Evolutionary conservation across 2,329 filamentous ascomycete species (phyloP).

Genomic region (Sporothrix globosa): DNA sequence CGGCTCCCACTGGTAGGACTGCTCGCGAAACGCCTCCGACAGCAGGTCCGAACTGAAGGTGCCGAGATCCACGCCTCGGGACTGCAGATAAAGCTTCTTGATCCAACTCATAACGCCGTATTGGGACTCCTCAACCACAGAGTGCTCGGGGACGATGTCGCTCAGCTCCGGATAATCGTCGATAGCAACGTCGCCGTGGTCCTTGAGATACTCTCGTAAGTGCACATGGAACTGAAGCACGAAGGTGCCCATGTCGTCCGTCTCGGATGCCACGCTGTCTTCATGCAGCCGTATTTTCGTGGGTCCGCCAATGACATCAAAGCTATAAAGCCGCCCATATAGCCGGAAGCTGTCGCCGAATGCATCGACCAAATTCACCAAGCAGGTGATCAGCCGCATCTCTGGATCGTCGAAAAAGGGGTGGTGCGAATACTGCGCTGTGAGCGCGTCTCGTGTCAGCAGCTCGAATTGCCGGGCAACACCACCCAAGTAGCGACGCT

Average conservation of each 20-base stretch:
- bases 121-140: background rate
- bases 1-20: background rate
- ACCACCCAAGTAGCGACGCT: background rate
- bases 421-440: background rate
- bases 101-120: background rate
- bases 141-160: background rate
- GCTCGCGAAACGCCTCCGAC: background rate
- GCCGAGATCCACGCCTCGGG: background rate
- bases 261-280: background rate
- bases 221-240: background rate
- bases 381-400: background rate
- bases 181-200: background rate
- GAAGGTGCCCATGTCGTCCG: background rate
- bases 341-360: background rate
- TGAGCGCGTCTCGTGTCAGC: background rate
- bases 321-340: background rate
- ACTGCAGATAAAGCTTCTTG: background rate
- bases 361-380: background rate
- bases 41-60: background rate
- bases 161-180: background rate
- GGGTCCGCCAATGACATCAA: background rate
- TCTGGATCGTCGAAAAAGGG: background rate
- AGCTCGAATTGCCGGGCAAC: background rate
- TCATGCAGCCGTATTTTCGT: background rate
- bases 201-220: background rate